phyloP scores from a whole-genome alignment of 371 early-diverging fungal genomes.

The Lichtheimia ramosa region DNA sequence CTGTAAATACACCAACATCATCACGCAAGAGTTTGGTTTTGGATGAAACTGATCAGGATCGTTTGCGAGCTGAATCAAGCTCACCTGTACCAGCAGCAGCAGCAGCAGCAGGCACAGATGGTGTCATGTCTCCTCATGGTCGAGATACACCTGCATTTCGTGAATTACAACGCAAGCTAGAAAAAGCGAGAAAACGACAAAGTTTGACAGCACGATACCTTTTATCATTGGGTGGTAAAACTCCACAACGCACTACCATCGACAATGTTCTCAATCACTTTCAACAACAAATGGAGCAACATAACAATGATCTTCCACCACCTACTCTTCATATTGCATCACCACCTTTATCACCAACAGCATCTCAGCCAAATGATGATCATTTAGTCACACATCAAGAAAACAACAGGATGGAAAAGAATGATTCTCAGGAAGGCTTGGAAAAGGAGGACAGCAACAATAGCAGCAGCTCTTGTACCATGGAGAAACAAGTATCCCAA shows the following conservation, averaged over 20 bases:
- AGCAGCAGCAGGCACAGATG: background rate
- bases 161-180: slow-evolving; percentile 32
- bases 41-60: background rate
- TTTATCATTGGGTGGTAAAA: slow-evolving; percentile 17
- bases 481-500: no score
- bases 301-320: background rate
- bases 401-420: no score
- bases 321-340: no score
- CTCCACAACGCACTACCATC: background rate
- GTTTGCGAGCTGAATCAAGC: background rate
- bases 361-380: no score
- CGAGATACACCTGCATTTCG: slow-evolving; percentile 19
- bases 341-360: no score
- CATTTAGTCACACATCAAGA: no score
- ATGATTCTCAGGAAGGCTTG: no score
- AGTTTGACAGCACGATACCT: slow-evolving; percentile 46
- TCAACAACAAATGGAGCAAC: background rate
- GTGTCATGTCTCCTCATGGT: slow-evolving; percentile 4
- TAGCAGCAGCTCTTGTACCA: no score
- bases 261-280: background rate
- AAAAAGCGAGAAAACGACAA: slow-evolving; percentile 43
- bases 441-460: no score
- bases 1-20: slow-evolving; percentile 7
- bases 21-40: slow-evolving; percentile 2
- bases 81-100: background rate